A percentile compares a stretch with the other conserved stretches of the same genome.
Conservation (phyloP, 345 rosid species). For the rapeseed (Brassica napus) region DNA sequence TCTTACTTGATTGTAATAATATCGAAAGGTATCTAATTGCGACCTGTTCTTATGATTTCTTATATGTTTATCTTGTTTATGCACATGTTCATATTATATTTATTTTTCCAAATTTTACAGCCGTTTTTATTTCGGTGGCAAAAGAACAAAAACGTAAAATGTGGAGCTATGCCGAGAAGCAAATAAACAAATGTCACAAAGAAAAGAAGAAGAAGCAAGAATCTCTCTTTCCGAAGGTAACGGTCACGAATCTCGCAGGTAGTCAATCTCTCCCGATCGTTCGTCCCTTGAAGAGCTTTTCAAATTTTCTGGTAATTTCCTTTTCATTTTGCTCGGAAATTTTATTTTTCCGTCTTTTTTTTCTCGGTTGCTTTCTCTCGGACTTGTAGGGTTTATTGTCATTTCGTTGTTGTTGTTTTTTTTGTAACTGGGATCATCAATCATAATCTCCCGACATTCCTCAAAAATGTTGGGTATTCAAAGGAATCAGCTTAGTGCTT, state of each 20-base stretch:
- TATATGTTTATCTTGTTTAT: neutral
- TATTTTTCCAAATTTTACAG: neutral
- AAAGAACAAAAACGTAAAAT: neutral
- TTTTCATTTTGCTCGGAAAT: neutral
- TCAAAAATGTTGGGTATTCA: neutral
- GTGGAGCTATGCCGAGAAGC: neutral
- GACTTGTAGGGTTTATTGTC: neutral
- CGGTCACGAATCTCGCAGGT: constrained; percentile 33
- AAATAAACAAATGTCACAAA: constrained; percentile 2
- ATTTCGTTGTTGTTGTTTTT: neutral
- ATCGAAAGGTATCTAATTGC: too few species aligned
- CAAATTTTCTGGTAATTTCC: neutral
- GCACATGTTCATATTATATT: neutral
- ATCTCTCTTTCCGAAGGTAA: constrained; percentile 27
- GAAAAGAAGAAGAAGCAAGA: constrained; percentile 23
- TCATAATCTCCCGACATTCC: constrained; percentile 7
- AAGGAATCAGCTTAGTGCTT: constrained; percentile 13
- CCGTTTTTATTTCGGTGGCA: neutral
- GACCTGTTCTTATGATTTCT: neutral
- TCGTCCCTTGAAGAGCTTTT: constrained; percentile 5
- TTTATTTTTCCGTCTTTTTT: neutral
- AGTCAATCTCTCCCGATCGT: neutral
- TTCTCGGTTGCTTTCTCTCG: constrained; percentile 13
- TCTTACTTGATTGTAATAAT: neutral
- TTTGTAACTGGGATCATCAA: constrained; percentile 9